Conservation (phyloP, 495 filamentous ascomycete species). For the Trichocladium uniseriatum region DNA sequence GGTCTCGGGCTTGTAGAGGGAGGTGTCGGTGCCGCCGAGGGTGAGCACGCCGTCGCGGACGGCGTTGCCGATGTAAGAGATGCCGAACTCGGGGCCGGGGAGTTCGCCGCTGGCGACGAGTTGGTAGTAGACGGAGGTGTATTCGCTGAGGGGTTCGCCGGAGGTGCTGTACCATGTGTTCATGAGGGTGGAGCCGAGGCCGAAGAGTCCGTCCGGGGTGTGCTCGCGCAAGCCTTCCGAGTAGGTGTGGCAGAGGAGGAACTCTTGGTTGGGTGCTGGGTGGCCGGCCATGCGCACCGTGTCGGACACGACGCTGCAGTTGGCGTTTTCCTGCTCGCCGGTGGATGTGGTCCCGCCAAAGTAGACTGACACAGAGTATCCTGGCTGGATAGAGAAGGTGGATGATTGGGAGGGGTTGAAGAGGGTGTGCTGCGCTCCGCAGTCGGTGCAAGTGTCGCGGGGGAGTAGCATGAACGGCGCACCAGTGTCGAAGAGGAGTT, state of each 20-base stretch:
- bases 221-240: conserved; percentile 13
- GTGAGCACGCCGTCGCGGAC: conserved; percentile 25
- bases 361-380: neutral
- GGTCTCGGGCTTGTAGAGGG: conserved; percentile 16
- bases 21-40: conserved; percentile 24
- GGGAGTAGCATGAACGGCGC: conserved; percentile 16
- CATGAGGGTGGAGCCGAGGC: conserved; percentile 13
- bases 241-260: conserved; percentile 20
- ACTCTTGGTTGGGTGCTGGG: conserved; percentile 10
- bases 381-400: conserved; percentile 13
- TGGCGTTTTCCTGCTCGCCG: conserved; percentile 8
- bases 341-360: conserved; percentile 13
- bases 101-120: conserved; percentile 15
- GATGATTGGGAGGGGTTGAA: conserved; percentile 13
- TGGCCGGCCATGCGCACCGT: conserved; percentile 20
- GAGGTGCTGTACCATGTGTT: conserved; percentile 1
- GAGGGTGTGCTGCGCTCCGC: conserved; percentile 3
- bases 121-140: conserved; percentile 3
- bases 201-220: conserved; percentile 27
- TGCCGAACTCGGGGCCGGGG: conserved; percentile 14
- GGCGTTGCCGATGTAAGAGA: conserved; percentile 15
- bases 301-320: conserved; percentile 21
- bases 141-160: neutral
- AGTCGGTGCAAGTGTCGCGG: conserved; percentile 18
- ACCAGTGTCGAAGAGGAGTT: conserved; percentile 23